Conservation (phyloP, 2,329 filamentous ascomycete genomes). For the Hypoxylon sp. region DNA sequence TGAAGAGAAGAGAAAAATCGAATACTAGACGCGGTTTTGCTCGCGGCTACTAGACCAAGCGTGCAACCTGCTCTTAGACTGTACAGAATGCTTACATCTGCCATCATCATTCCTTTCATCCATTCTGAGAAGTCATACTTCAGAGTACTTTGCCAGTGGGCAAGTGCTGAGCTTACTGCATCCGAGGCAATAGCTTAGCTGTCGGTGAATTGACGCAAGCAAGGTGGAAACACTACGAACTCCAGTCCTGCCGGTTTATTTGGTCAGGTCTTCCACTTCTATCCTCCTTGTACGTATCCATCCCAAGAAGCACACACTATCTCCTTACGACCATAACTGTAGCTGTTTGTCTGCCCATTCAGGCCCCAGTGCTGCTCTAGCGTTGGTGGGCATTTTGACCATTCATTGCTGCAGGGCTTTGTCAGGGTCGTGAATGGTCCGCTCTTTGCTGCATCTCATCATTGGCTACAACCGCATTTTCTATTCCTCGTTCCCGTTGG, state of each 20-base stretch:
- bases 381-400: constrained; percentile 55
- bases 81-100: constrained; percentile 41
- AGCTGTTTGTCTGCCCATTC: constrained; percentile 55
- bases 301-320: constrained; percentile 40
- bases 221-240: constrained; percentile 40
- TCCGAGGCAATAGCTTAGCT: constrained; percentile 44
- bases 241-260: constrained; percentile 34
- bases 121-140: constrained; percentile 34
- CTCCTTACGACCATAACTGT: constrained; percentile 48
- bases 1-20: constrained; percentile 42
- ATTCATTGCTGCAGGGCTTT: constrained; percentile 57
- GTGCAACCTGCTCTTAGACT: constrained; percentile 36
- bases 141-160: constrained; percentile 38
- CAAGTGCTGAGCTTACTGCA: constrained; percentile 47
- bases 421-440: constrained; percentile 59
- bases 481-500: constrained; percentile 49
- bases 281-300: constrained; percentile 43
- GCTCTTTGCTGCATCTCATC: constrained; percentile 55
- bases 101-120: constrained; percentile 39
- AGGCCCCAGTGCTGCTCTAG: constrained; percentile 54
- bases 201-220: constrained; percentile 46
- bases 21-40: constrained; percentile 43
- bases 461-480: constrained; percentile 51
- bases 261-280: constrained; percentile 31
- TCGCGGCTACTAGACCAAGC: constrained; percentile 33